Evolutionary conservation across 2,329 filamentous ascomycete species (phyloP), one percentile per base, ranked within the genome.

Genomic region (Apiospora kogelbergensis): DNA sequence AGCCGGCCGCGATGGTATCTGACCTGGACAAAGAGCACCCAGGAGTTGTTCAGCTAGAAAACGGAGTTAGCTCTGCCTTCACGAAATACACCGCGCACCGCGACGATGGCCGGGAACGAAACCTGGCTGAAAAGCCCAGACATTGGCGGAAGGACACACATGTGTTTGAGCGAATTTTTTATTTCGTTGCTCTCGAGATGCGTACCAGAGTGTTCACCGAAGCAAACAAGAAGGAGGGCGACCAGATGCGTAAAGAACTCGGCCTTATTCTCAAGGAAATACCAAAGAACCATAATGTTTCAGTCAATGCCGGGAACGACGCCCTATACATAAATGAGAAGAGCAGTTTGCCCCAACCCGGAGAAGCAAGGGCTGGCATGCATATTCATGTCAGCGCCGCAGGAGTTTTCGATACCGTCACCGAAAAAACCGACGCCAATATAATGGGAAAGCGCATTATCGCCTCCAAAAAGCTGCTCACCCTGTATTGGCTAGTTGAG

Each of bases 211-310:
- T 45, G 1, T 45, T 20, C 42, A 7, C 17, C 3, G 7, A 45
- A 10, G 33, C 33, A 37, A 37, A 37, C 10, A 37, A 37, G 33
- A 9, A 24, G 17, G 10, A 15, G 3, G 4, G 11, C 26, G 1
- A 57, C 2, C 1, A 20, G 5, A 57, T 57, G 15, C 11, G 48
- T 20, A 7, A 4, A 3, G 15, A 57, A 1, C 5, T 57, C 3
- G 0, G 10, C 4, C 2, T 15, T 11, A 11, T n/a, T 33, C 1
- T 33, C 1, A 20, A 2, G 3, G 26, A 6, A 0, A 0, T 57
- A 1, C 10, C 26, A 0, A 1, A 9, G 6, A 2, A 10, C 3
- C n/a, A n/a, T 7, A 6, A 6, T 11, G 26, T 33, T 5, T 57
- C 48, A 1, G 20, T 26, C 11, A 48, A 48, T 3, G 53, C 53